These are phyloP conservation scores for Alternaria panax DNA, from an alignment of 2,329 filamentous ascomycete genomes.

Conservation along the genomic window DNA sequence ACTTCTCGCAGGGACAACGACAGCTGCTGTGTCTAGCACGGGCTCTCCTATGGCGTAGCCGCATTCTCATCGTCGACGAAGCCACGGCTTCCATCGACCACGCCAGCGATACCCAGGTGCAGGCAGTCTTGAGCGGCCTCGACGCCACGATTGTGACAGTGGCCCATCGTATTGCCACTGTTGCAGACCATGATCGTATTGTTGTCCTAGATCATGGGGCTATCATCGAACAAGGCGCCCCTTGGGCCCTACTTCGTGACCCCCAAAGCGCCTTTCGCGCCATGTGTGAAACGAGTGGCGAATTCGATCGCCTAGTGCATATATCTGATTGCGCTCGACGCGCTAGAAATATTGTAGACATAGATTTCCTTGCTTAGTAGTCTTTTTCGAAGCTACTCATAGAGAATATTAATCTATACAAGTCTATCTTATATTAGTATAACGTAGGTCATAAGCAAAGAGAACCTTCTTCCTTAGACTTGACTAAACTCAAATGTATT, in stretches of 20 bases:
- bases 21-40: slow-evolving; percentile 93
- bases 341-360: neutral
- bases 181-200: slow-evolving; percentile 90
- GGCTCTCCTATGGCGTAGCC: slow-evolving; percentile 81
- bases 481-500: too few species aligned
- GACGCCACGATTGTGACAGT: slow-evolving; percentile 90
- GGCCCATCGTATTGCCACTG: slow-evolving; percentile 87
- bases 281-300: neutral
- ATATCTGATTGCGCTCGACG: neutral
- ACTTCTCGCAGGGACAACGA: slow-evolving; percentile 92
- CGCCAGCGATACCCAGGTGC: slow-evolving; percentile 86
- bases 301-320: neutral
- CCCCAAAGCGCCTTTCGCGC: neutral
- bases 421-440: too few species aligned
- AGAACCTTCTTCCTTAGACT: too few species aligned
- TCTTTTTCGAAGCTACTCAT: too few species aligned
- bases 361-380: neutral
- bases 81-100: slow-evolving; percentile 92
- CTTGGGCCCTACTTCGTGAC: slow-evolving; percentile 45
- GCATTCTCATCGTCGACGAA: slow-evolving; percentile 95
- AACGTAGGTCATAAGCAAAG: too few species aligned
- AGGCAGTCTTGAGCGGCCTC: slow-evolving; percentile 80
- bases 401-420: too few species aligned
- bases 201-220: slow-evolving; percentile 89
- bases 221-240: slow-evolving; percentile 84